These are phyloP conservation scores for Sequoiadendron giganteum DNA, from an alignment of 75 land plant species.

Conservation along the genomic window DNA sequence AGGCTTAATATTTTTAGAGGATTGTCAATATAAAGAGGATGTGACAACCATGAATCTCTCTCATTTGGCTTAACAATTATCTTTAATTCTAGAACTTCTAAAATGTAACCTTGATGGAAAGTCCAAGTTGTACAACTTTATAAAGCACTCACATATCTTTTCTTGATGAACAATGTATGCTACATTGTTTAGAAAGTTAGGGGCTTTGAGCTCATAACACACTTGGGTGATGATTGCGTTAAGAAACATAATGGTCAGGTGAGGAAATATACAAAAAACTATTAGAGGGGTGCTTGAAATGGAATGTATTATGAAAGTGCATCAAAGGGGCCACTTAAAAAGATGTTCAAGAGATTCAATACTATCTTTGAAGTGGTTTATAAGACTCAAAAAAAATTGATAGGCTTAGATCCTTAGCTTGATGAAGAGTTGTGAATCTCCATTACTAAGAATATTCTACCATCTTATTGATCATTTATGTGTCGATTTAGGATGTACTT, in stretches of 20 bases:
- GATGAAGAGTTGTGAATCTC: conserved; percentile 76
- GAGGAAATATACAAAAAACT: conserved; percentile 55
- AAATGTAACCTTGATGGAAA: too few relatives aligned
- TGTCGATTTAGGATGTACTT: conserved; percentile 63
- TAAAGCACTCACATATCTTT: too few relatives aligned
- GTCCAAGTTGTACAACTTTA: too few relatives aligned
- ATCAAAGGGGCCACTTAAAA: conserved; percentile 63
- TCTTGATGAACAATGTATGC: too few relatives aligned
- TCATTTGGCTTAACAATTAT: too few relatives aligned
- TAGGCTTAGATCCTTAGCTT: conserved; percentile 75
- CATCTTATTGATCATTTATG: conserved; percentile 83
- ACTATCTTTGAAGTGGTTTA: conserved; percentile 76
- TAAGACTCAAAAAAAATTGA: conserved; percentile 76
- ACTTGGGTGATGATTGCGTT: conserved; percentile 82
- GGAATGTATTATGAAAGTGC: conserved; percentile 20
- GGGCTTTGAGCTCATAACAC: conserved; percentile 44
- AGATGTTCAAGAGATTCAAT: conserved; percentile 87
- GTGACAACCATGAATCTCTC: too few relatives aligned
- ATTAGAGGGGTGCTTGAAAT: conserved; percentile 81
- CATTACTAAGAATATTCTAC: conserved; percentile 71
- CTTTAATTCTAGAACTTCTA: too few relatives aligned
- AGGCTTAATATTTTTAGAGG: too few relatives aligned
- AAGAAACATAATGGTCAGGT: conserved; percentile 50
- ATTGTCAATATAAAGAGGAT: too few relatives aligned
- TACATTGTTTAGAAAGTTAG: conserved; percentile 81